Percentiles rank a stretch among this genome's conserved stretches.
Conservation (phyloP, 768 basidiomycete species). For the Psilocybe azurescens region DNA sequence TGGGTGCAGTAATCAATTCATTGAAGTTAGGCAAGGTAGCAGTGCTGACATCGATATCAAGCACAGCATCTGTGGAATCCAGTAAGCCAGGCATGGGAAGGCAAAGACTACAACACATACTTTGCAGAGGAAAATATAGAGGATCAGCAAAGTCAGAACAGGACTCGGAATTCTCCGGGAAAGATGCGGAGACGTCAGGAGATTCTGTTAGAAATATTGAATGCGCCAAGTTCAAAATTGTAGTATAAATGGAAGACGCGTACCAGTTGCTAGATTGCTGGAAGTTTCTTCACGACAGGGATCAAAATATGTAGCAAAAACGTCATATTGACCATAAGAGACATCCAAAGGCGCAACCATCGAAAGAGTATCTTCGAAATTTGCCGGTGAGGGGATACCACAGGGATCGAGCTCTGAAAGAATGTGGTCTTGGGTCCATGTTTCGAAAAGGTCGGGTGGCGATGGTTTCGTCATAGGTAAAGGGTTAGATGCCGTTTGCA, state of each 20-base stretch:
- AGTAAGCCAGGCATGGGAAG: too few relatives aligned
- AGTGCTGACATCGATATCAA: too few relatives aligned
- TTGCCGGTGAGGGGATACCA: slow-evolving; percentile 14
- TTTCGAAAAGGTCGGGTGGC: slow-evolving; percentile 20
- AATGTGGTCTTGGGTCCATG: slow-evolving; percentile 40
- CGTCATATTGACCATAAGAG: slow-evolving; percentile 8
- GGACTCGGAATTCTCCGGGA: background rate
- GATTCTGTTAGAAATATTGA: too few relatives aligned
- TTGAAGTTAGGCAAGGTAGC: too few relatives aligned
- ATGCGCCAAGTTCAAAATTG: too few relatives aligned
- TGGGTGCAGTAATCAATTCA: too few relatives aligned
- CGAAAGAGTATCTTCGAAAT: slow-evolving; percentile 3
- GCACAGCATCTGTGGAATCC: too few relatives aligned
- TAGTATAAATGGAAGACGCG: background rate
- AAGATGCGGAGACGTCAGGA: background rate
- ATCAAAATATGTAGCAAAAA: background rate
- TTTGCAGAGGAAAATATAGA: too few relatives aligned
- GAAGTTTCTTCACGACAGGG: background rate
- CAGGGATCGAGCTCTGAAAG: background rate
- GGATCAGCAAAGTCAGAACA: too few relatives aligned
- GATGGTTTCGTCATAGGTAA: slow-evolving; percentile 20
- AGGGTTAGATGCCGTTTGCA: slow-evolving; percentile 35
- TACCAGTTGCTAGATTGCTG: background rate
- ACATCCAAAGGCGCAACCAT: slow-evolving; percentile 15
- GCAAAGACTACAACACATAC: too few relatives aligned